Evolutionary conservation across 2,329 filamentous ascomycete species (phyloP), one percentile per base, ranked within the genome.

Genomic region (Amauroascus verrucosus): DNA sequence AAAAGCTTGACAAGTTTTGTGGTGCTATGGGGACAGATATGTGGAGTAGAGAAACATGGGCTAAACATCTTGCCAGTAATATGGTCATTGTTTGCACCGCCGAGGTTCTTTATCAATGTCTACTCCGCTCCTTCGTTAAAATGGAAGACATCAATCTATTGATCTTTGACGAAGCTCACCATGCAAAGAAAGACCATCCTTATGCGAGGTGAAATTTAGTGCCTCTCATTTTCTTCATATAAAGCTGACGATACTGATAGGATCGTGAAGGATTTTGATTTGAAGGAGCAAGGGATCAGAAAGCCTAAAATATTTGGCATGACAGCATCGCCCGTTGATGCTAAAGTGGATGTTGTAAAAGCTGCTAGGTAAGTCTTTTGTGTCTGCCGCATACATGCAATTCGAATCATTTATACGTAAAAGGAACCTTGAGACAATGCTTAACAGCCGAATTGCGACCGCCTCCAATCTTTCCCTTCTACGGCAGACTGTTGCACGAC

Each of bases 81-180:
- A 90, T 88, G 81, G 85, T 90, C 26, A 79, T 97, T 58, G 88
- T 97, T 5, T 96, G 89, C 70, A 97, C 93, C 0, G 90, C 90
- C 0, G 89, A 93, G 61, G 85, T 97, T 2, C 75, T 97, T 3
- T 77, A 85, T 33, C 81, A 87, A 57, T 88, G 85, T 60, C 77
- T 98, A 1, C 79, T 83, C 58, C 85, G 85, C 61, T 84, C 85
- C 0, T 94, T 88, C 67, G 78, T 96, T 55, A 78, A 70, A 8
- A 95, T 98, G 72, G 73, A 80, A 16, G 81, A 86, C 60, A 88
- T 97, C 67, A 97, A 91, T 63, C 77, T 98, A 1, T 75, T 98
- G 35, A 83, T 97, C 56, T 95, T 98, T 59, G 93, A 98, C 63
- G 93, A 98, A 69, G 93, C 90, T 5, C 93, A 98, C 63, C 93